Percentiles rank a stretch among this genome's conserved stretches.
Conservation (phyloP, 148 eudicot genomes). For the Camellia granthamiana region DNA sequence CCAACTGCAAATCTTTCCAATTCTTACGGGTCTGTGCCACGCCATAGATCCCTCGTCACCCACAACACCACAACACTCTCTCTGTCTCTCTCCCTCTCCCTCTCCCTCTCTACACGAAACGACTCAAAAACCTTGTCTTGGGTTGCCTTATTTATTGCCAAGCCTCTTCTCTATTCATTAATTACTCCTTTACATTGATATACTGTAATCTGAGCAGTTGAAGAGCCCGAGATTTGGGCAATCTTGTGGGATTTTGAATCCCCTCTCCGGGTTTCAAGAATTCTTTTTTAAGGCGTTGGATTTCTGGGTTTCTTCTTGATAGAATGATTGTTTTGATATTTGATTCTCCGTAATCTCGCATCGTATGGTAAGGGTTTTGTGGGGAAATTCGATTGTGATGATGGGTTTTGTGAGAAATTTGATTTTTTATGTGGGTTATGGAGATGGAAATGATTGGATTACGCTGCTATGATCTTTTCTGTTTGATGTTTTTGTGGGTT, state of each 20-base stretch:
- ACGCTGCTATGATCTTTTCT: background rate
- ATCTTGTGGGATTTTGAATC: slow-evolving; percentile 17
- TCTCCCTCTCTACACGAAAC: background rate
- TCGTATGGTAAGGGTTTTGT: slow-evolving; percentile 31
- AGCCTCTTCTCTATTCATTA: background rate
- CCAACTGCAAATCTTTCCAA: slow-evolving; percentile 13
- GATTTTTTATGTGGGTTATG: slow-evolving; percentile 13
- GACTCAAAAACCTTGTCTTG: background rate
- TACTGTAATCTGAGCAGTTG: slow-evolving; percentile 4
- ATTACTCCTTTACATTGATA: background rate
- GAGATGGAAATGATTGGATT: slow-evolving; percentile 4
- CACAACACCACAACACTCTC: background rate
- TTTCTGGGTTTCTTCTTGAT: slow-evolving; percentile 20
- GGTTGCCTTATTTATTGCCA: slow-evolving; percentile 9
- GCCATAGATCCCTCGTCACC: background rate
- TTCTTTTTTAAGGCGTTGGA: slow-evolving; percentile 12
- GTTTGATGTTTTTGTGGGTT: background rate
- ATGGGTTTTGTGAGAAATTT: slow-evolving; percentile 28
- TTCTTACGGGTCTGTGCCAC: background rate
- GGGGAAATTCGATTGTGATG: slow-evolving; percentile 16
- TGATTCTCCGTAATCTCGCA: slow-evolving; percentile 15
- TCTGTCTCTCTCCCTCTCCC: no score
- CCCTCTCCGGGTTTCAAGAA: slow-evolving; percentile 16
- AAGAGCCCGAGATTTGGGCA: slow-evolving; percentile 10
- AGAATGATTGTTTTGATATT: background rate